Conservation (phyloP, 148 eudicot species). For the Rhododendron williamsianum region DNA sequence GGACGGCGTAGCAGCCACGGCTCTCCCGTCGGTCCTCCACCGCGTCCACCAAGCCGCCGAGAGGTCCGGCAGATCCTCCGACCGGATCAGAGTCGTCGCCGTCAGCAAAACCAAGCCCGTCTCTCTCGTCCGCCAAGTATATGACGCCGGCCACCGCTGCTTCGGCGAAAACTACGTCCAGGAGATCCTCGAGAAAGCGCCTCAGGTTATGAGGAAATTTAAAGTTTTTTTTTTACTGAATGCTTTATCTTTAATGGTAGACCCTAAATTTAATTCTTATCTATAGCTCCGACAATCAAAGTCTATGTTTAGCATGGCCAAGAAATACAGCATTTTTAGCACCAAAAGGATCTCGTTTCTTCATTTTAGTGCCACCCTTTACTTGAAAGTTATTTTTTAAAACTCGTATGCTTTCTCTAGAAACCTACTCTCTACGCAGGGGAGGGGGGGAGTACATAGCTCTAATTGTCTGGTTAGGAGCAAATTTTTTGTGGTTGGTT, state of each 20-base stretch:
- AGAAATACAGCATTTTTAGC: not conserved
- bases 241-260: no score
- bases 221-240: no score
- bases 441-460: no score
- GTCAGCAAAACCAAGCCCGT: constrained; percentile 92
- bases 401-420: not conserved
- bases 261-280: not conserved
- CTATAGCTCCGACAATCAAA: not conserved
- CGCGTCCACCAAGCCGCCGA: constrained; percentile 67
- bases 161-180: constrained; percentile 96
- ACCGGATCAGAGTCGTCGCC: constrained; percentile 66
- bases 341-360: not conserved
- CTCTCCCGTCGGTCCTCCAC: constrained; percentile 74
- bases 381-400: not conserved
- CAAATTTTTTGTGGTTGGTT: not conserved
- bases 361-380: not conserved
- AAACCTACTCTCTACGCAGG: not conserved
- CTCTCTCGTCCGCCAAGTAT: constrained; percentile 69
- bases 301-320: not conserved
- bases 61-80: constrained; percentile 58
- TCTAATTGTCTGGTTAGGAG: not conserved
- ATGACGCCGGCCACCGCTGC: constrained; percentile 83
- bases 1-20: constrained; percentile 68
- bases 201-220: constrained; percentile 43
- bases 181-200: constrained; percentile 85